Conservation (phyloP, 1,284 basidiomycete species). For the Apiotrichum brassicae region DNA sequence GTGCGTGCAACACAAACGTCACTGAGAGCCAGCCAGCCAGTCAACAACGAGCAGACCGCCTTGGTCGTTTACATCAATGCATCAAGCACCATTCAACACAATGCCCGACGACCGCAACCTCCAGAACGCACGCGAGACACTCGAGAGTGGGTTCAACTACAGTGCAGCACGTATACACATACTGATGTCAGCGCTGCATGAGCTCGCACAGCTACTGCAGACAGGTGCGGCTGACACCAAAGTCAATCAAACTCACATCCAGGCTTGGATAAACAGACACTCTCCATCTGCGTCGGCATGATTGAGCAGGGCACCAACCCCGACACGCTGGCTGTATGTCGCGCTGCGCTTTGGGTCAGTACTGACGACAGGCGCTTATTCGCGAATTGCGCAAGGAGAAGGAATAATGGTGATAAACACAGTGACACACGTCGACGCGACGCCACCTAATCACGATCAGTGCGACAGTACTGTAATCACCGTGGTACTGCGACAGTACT, state of each 20-base stretch:
- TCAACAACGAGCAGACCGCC: too few species aligned
- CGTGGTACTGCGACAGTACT: too few species aligned
- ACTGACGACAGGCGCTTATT: slow-evolving; percentile 21
- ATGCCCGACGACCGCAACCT: slow-evolving; percentile 25
- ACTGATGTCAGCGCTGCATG: slow-evolving; percentile 30
- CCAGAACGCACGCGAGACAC: slow-evolving; percentile 42
- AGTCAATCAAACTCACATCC: neutral
- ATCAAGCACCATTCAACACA: neutral
- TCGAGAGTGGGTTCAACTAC: slow-evolving; percentile 33
- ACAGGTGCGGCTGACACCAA: slow-evolving; percentile 40
- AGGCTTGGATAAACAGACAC: slow-evolving; percentile 44
- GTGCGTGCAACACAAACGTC: too few species aligned
- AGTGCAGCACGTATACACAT: too few species aligned
- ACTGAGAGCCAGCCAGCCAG: too few species aligned
- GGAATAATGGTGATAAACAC: neutral
- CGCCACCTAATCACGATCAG: neutral
- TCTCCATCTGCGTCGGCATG: slow-evolving; percentile 44
- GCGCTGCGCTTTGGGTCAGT: neutral
- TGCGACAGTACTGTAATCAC: neutral
- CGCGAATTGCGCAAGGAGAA: slow-evolving; percentile 25
- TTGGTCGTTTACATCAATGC: too few species aligned
- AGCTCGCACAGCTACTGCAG: slow-evolving; percentile 41
- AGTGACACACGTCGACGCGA: too few species aligned
- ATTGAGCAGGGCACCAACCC: slow-evolving; percentile 45
- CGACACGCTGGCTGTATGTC: slow-evolving; percentile 40